A percentile compares a stretch with the other conserved stretches of the same genome.
These are phyloP conservation scores for Trichosporon sp. DNA, from an alignment of 1,284 basidiomycete species.

Conservation along the genomic window DNA sequence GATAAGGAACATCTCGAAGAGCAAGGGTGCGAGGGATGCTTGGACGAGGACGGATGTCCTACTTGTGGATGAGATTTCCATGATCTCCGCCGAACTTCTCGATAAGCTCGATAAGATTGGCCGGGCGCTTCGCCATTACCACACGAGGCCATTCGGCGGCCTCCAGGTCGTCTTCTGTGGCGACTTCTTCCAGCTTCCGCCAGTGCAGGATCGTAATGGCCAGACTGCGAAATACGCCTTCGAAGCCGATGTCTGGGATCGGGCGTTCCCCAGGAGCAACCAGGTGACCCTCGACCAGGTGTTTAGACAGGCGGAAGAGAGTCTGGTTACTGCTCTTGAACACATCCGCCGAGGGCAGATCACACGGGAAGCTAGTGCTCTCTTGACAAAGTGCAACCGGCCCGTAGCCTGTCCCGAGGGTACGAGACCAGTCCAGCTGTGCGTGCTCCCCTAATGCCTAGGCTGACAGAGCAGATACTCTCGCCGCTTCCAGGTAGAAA, in stretches of 20 bases:
- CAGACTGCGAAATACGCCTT: conserved; percentile 25
- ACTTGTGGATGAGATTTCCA: conserved; percentile 67
- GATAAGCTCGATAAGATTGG: conserved; percentile 77
- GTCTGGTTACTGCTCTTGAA: conserved; percentile 43
- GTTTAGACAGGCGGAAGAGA: conserved; percentile 57
- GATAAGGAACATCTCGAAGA: conserved; percentile 46
- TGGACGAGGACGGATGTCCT: conserved; percentile 57
- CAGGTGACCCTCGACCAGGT: conserved; percentile 61
- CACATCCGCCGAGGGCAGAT: conserved; percentile 33
- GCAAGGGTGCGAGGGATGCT: conserved; percentile 46
- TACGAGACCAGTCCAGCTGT: conserved; percentile 38
- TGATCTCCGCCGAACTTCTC: conserved; percentile 60
- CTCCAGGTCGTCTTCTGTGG: conserved; percentile 68
- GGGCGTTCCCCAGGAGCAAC: conserved; percentile 20
- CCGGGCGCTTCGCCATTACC: conserved; percentile 56
- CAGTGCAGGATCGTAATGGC: conserved; percentile 53
- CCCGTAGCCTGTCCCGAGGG: conserved; percentile 28
- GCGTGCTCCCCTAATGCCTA: conserved; percentile 4
- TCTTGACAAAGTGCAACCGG: conserved; percentile 22
- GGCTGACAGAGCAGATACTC: conserved; percentile 5
- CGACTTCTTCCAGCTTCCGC: conserved; percentile 61
- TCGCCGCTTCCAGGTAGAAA: conserved; percentile 25
- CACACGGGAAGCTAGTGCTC: conserved; percentile 12
- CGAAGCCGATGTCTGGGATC: conserved; percentile 29
- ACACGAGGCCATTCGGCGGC: conserved; percentile 70